Evolutionary conservation across 768 basidiomycete species (phyloP), one percentile per base, ranked within the genome.

Genomic region (Hortiboletus flavorubellus): DNA sequence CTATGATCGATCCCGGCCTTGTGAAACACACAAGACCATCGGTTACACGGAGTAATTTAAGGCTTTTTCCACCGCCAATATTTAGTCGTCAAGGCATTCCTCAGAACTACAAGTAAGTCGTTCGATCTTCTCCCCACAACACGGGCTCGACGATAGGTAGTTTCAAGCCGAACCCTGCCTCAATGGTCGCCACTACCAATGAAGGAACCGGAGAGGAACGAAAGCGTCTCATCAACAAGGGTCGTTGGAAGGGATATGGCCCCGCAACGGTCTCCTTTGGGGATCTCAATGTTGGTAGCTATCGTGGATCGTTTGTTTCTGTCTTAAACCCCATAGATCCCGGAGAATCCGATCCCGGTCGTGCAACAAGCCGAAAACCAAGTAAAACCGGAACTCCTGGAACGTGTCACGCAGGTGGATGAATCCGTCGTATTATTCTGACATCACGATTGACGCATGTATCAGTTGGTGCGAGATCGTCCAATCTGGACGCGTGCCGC

Each of bases 401-500:
- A 76, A 47, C 80, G 74, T 55, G 68, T 90, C 23, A 73, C 78
- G 59, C 78, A 78, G 72, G 89, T 85, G 29, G 44, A 23, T 41
- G 8, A 51, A 23, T 30, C 21, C 16, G 3, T 43, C n/a, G 26
- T 39, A 14, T 29, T 16, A n/a, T 51, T 51, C 48, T 34, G 49
- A 67, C 46, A 61, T 49, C 38, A 15, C 30, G 14, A 38, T 45
- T 54, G 18, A 59, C 10, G 41, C 37, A n/a, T 49, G 48, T 31
- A 18, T n/a, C 47, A 94, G 91, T 69, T 85, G 21, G 87, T 98
- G 54, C 72, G 75, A 45, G 75, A 85, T 54, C 81, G 96, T 26
- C 92, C 94, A 0, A 75, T 96, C 9, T 98, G 95, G 94, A 91
- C 91, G 2, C 81, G 94, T n/a, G 78, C 80, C 58, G 89, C 91